These are phyloP conservation scores for Clarireedia paspali DNA, from an alignment of 2,329 filamentous ascomycete genomes.

Conservation along the genomic window DNA sequence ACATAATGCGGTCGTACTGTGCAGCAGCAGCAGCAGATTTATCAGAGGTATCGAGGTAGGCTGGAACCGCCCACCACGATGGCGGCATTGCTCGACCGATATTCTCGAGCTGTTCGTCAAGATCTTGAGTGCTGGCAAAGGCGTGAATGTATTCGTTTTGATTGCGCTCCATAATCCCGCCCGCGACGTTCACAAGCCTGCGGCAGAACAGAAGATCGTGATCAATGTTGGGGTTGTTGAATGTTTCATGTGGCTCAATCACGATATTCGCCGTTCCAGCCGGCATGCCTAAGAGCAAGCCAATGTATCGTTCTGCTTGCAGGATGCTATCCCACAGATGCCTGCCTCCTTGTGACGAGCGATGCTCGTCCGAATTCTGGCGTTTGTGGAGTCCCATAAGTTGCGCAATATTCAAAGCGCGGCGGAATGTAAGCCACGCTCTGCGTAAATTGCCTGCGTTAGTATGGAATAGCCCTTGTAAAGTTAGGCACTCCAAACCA, in stretches of 20 bases:
- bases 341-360: constrained; percentile 18
- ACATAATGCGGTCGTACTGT: constrained; percentile 22
- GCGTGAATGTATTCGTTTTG: constrained; percentile 17
- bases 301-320: constrained; percentile 38
- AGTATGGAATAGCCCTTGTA: constrained; percentile 39
- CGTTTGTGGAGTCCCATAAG: constrained; percentile 25
- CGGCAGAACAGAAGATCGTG: constrained; percentile 18
- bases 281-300: constrained; percentile 24
- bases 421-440: constrained; percentile 39
- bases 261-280: constrained; percentile 15
- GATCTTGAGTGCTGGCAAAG: constrained; percentile 26
- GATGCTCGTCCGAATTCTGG: constrained; percentile 1
- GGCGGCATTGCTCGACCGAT: constrained; percentile 22
- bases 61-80: constrained; percentile 25
- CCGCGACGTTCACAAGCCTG: constrained; percentile 19
- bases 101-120: constrained; percentile 26
- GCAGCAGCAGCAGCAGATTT: constrained; percentile 5
- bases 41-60: constrained; percentile 1
- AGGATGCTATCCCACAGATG: constrained; percentile 39
- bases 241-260: constrained; percentile 20
- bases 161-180: constrained; percentile 26
- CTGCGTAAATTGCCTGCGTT: constrained; percentile 43
- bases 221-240: constrained; percentile 20
- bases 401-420: constrained; percentile 40
- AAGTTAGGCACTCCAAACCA: constrained; percentile 43